Evolutionary conservation across 2,329 filamentous ascomycete species (phyloP).

Genomic region (Diaporthe longicolla): DNA sequence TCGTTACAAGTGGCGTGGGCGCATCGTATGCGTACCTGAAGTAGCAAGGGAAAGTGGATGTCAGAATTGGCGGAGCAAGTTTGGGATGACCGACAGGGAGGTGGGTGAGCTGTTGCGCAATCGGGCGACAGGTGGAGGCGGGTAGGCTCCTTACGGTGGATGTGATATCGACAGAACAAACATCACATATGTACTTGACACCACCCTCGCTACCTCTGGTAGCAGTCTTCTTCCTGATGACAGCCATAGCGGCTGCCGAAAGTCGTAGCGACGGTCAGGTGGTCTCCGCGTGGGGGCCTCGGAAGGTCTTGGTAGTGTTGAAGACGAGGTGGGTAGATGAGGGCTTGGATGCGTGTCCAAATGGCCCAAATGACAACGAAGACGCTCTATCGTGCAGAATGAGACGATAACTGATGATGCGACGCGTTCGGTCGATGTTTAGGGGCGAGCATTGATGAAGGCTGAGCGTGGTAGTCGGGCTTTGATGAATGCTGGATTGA

Average conservation of each 20-base stretch:
- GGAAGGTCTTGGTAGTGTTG: background rate
- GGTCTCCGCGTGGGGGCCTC: background rate
- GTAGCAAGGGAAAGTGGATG: background rate
- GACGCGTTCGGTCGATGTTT: constrained; percentile 25
- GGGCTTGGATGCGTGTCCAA: background rate
- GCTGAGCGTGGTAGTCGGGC: constrained; percentile 14
- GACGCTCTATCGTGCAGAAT: background rate
- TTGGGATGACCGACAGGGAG: background rate
- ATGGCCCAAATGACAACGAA: background rate
- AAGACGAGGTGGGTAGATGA: background rate
- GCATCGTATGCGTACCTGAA: constrained; percentile 92
- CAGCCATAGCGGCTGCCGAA: constrained; percentile 75
- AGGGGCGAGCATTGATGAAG: constrained; percentile 17
- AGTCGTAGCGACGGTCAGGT: constrained; percentile 27
- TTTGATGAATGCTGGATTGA: constrained; percentile 15
- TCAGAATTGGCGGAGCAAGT: background rate
- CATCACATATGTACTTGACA: constrained; percentile 97
- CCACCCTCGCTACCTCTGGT: constrained; percentile 87
- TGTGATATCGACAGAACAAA: constrained; percentile 96
- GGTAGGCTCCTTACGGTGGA: constrained; percentile 79
- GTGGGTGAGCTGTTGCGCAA: constrained; percentile 15
- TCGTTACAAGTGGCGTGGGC: constrained; percentile 87
- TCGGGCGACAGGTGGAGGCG: background rate
- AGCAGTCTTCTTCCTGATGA: constrained; percentile 96
- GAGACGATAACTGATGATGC: background rate